Evolutionary conservation across 306 rosid species (phyloP).

Genomic region (Dryas octopetala): DNA sequence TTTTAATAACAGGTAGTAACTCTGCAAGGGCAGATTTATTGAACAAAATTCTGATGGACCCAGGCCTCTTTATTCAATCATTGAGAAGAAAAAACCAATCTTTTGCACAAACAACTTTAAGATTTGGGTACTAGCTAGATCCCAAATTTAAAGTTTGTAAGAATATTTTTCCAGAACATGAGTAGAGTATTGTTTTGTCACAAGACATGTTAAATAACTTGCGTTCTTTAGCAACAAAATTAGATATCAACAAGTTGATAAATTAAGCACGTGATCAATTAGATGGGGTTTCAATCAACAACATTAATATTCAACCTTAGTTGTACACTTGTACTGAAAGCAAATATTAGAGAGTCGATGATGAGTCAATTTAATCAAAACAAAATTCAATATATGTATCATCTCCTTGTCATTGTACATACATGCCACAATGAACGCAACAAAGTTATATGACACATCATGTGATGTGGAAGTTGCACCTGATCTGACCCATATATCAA

Average conservation of each 20-base stretch:
- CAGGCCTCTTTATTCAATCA: neutral
- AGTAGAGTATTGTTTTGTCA: too few species aligned
- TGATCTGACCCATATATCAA: constrained; percentile 10
- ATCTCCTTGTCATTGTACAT: too few species aligned
- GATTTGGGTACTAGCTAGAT: neutral
- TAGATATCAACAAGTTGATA: too few species aligned
- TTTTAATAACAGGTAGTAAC: neutral
- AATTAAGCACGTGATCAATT: constrained; percentile 29
- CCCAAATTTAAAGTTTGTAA: too few species aligned
- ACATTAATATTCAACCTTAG: too few species aligned
- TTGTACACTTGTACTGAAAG: too few species aligned
- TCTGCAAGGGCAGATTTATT: neutral
- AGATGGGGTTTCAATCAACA: neutral
- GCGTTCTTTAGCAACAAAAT: too few species aligned
- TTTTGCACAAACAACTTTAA: neutral
- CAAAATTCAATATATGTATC: too few species aligned
- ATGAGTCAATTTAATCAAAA: too few species aligned
- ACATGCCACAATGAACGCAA: constrained; percentile 27
- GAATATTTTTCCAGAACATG: too few species aligned
- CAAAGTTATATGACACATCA: constrained; percentile 27
- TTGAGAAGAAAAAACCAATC: neutral
- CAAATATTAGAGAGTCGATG: too few species aligned
- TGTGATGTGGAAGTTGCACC: constrained; percentile 53
- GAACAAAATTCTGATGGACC: neutral
- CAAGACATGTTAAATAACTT: too few species aligned